A percentile compares a stretch with the other conserved stretches of the same genome.
phyloP scores from a whole-genome alignment of 176 grass and related monocot genomes.

The Oryza rufipogon region DNA sequence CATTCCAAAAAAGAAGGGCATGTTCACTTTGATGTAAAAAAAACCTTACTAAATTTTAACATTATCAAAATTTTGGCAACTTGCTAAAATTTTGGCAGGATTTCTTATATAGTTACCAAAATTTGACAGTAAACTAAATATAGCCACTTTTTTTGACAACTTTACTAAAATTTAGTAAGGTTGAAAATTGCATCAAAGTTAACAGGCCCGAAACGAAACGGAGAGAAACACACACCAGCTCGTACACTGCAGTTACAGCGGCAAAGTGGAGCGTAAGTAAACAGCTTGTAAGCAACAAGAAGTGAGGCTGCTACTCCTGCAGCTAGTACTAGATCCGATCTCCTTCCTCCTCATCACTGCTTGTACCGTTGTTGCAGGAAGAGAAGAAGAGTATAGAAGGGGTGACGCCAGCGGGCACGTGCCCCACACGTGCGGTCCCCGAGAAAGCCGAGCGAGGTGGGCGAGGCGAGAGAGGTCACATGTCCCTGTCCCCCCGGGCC shows the following conservation, averaged over 20 bases:
- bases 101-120: no score
- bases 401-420: conserved; percentile 19
- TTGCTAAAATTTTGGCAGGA: no score
- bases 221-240: background rate
- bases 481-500: conserved; percentile 8
- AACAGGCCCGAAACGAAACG: background rate
- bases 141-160: no score
- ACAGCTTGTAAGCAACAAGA: no score
- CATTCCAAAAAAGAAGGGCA: background rate
- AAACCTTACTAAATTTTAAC: no score
- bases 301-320: no score
- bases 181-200: no score
- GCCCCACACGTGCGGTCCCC: conserved; percentile 26
- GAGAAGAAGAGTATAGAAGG: background rate
- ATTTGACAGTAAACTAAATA: no score
- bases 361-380: no score
- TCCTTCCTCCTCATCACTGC: background rate
- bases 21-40: no score
- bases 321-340: conserved; percentile 10
- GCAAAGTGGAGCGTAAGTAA: background rate
- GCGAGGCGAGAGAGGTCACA: background rate
- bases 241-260: background rate
- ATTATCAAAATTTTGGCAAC: no score
- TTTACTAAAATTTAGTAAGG: no score
- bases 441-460: background rate